These are phyloP conservation scores for Coemansia sp. DNA, from an alignment of 192 early-diverging fungal genomes.

Conservation along the genomic window DNA sequence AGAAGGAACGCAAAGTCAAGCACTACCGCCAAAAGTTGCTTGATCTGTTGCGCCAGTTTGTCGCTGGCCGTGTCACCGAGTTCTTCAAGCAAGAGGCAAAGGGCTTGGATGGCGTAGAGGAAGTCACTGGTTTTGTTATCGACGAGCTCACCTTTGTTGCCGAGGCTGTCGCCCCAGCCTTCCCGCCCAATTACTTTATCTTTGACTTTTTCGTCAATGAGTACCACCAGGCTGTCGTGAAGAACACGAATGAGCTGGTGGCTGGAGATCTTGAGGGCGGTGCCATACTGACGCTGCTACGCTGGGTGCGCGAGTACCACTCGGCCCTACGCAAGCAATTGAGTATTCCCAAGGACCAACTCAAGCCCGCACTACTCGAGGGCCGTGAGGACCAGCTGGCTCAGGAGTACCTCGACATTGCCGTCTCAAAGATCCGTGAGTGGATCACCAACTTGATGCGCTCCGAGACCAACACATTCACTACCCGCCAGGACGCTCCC, in stretches of 20 bases:
- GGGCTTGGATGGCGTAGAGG: conserved; percentile 39
- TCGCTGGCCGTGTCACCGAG: conserved; percentile 38
- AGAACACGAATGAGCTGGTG: conserved; percentile 74
- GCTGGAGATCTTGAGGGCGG: conserved; percentile 79
- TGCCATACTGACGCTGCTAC: conserved; percentile 79
- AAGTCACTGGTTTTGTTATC: conserved; percentile 77
- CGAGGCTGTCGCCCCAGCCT: conserved; percentile 84
- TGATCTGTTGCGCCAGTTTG: conserved; percentile 37
- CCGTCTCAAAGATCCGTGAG: conserved; percentile 80
- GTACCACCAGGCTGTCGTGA: conserved; percentile 92
- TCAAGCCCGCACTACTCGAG: conserved; percentile 88
- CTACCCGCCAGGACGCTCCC: conserved; percentile 57
- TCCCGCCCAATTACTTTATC: conserved; percentile 92
- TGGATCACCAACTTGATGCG: conserved; percentile 92
- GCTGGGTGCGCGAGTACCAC: conserved; percentile 94
- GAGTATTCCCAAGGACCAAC: conserved; percentile 81
- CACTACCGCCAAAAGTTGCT: conserved; percentile 51
- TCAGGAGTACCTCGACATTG: conserved; percentile 90
- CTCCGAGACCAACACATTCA: conserved; percentile 78
- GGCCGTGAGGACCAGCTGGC: conserved; percentile 89
- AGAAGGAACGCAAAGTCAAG: conserved; percentile 40
- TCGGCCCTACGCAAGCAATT: conserved; percentile 82
- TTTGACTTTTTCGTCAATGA: conserved; percentile 94
- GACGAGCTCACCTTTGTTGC: conserved; percentile 86
- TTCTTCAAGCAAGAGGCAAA: conserved; percentile 60